phyloP scores from a whole-genome alignment of 1,139 yeast genomes.

The Pichia sp. region DNA sequence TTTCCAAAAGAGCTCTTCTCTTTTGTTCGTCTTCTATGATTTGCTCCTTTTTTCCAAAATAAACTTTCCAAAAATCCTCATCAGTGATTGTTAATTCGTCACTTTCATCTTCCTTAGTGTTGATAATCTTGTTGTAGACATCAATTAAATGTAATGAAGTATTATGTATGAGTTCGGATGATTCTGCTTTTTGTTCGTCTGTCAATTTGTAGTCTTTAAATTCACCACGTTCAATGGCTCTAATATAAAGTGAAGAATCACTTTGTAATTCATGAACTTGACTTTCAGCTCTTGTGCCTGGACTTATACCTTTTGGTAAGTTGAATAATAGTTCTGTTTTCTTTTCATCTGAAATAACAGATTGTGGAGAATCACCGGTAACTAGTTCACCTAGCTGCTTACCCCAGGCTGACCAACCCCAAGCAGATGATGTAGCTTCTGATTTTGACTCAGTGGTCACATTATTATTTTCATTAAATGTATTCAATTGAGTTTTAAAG shows the following conservation, averaged over 20 bases:
- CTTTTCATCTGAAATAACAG: constrained; percentile 17
- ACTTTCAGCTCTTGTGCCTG: constrained; percentile 50
- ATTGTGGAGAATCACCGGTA: constrained; percentile 10
- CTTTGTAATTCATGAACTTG: constrained; percentile 48
- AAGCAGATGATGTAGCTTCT: constrained; percentile 13
- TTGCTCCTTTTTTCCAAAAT: constrained; percentile 50
- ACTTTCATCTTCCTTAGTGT: constrained; percentile 21
- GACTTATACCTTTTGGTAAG: constrained; percentile 31
- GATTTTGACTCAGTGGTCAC: neutral
- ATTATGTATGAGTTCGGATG: constrained; percentile 37
- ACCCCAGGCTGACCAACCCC: constrained; percentile 14
- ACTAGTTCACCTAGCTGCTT: constrained; percentile 7
- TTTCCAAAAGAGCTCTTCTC: constrained; percentile 54
- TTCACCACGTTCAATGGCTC: constrained; percentile 17
- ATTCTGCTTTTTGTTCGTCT: constrained; percentile 34
- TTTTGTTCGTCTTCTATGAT: constrained; percentile 59
- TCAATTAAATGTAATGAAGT: constrained; percentile 46
- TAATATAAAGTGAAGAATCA: constrained; percentile 39
- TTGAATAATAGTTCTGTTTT: constrained; percentile 39
- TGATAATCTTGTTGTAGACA: constrained; percentile 57
- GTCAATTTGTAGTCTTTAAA: constrained; percentile 25
- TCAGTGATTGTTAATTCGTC: constrained; percentile 33
- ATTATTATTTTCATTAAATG: constrained; percentile 13
- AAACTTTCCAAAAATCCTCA: constrained; percentile 75
- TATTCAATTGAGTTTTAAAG: constrained; percentile 28